Evolutionary conservation across 352 stramenopile species (phyloP), one percentile per base, ranked within the genome.

Genomic region (Globisporangium nodosum): DNA sequence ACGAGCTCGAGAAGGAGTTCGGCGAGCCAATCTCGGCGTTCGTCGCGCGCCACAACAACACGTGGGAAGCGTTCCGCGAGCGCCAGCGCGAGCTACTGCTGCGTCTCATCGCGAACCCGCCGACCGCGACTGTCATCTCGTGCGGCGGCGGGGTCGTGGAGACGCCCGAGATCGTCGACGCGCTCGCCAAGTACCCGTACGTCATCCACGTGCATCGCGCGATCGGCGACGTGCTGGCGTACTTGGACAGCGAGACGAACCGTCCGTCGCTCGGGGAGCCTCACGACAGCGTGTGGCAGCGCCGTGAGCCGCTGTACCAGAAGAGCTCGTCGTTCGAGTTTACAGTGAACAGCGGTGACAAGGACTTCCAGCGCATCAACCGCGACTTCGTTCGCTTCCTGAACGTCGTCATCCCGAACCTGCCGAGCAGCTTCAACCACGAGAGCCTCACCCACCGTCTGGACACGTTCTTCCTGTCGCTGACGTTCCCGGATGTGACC

Each of bases 91-190:
- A 70, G 15, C 66, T 87, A 37, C 39, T 96, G 54, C 68, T 87
- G 45, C 70, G 69, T n/a, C 58, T 91, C 54, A 64, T 92, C 30
- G 65, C 71, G 5, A 76, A 78, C 40, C 79, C 82, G 24, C 82
- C 83, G 15, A 35, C 65, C 5, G 70, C 71, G 51, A 90, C 86
- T 16, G 78, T 94, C 55, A 79, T 96, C 62, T 87, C 87, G 59
- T 94, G 84, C 50, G 87, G 87, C 24, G 87, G 87, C 9, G 87
- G 87, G 24, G 83, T 94, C 27, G 83, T 94, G 9, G 87, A 96
- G 62, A 88, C 77, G 9, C 64, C 70, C 0, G 73, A 74, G 52
- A 73, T 90, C 33, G 77, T 90, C 33, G 61, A 74, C 15, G 77
- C 82, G 39, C 73, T 94, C 0, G 60, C 70, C 21, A 72, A 73